These are phyloP conservation scores for Didymella exigua DNA, from an alignment of 2,329 filamentous ascomycete species.

Conservation along the genomic window DNA sequence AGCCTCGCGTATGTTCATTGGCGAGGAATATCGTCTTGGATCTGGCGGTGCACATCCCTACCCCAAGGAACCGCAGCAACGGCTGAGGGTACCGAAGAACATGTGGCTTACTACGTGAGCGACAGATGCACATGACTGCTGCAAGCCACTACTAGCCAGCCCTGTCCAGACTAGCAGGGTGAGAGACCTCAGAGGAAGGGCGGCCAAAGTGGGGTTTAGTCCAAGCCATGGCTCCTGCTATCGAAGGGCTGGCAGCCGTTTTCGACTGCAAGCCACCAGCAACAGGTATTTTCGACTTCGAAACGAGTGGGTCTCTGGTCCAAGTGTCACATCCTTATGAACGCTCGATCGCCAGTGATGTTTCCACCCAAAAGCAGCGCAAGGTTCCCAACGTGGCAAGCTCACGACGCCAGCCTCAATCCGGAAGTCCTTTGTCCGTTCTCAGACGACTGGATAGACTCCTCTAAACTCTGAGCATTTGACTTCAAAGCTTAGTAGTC, in stretches of 20 bases:
- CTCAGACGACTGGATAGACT: constrained; percentile 43
- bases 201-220: constrained; percentile 33
- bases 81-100: constrained; percentile 29
- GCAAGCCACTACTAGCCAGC: constrained; percentile 27
- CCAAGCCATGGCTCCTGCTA: constrained; percentile 27
- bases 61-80: constrained; percentile 27
- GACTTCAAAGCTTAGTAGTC: constrained; percentile 39
- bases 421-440: constrained; percentile 50
- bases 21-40: constrained; percentile 35
- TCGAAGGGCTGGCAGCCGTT: constrained; percentile 38
- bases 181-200: constrained; percentile 24
- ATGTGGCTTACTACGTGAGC: constrained; percentile 27
- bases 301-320: constrained; percentile 23
- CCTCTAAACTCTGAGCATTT: constrained; percentile 44
- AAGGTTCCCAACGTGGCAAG: constrained; percentile 40
- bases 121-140: constrained; percentile 34
- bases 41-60: constrained; percentile 27
- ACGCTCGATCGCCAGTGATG: constrained; percentile 25
- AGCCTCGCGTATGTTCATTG: constrained; percentile 30
- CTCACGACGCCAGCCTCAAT: constrained; percentile 43
- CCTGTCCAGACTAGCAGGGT: constrained; percentile 27
- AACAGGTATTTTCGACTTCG: constrained; percentile 35
- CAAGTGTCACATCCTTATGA: constrained; percentile 20
- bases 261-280: constrained; percentile 37
- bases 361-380: constrained; percentile 44